These are phyloP conservation scores for Papiliotrema terrestris DNA, from an alignment of 1,284 basidiomycete species.

Conservation along the genomic window DNA sequence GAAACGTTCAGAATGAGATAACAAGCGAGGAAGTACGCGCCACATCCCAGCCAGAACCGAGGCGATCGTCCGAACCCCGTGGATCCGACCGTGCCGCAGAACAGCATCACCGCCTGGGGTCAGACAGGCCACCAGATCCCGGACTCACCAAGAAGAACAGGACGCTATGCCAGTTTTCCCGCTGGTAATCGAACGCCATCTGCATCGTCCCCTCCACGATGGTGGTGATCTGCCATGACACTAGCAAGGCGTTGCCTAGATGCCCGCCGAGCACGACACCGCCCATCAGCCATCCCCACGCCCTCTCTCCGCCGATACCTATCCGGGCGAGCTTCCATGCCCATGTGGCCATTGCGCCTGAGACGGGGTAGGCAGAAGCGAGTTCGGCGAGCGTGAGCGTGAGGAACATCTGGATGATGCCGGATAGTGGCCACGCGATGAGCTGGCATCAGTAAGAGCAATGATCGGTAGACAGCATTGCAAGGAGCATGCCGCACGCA, in stretches of 20 bases:
- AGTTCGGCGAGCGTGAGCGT: slow-evolving; percentile 42
- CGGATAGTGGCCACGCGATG: slow-evolving; percentile 46
- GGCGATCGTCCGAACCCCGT: slow-evolving; percentile 39
- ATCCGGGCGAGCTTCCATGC: slow-evolving; percentile 45
- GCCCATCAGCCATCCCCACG: slow-evolving; percentile 46
- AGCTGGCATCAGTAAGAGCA: slow-evolving; percentile 19
- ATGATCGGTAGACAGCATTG: background rate
- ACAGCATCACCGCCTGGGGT: slow-evolving; percentile 29
- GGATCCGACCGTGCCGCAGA: slow-evolving; percentile 36
- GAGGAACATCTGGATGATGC: slow-evolving; percentile 34
- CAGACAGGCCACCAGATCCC: background rate
- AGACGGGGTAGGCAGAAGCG: slow-evolving; percentile 47
- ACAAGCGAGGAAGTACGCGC: slow-evolving; percentile 15
- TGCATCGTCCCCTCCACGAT: slow-evolving; percentile 41
- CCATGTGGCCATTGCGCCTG: slow-evolving; percentile 49
- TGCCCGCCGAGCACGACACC: slow-evolving; percentile 47
- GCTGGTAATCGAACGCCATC: slow-evolving; percentile 31
- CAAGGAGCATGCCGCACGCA: background rate
- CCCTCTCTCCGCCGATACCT: slow-evolving; percentile 44
- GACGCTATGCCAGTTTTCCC: slow-evolving; percentile 34
- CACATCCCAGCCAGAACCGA: slow-evolving; percentile 38
- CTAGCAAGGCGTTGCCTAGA: slow-evolving; percentile 41
- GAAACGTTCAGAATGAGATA: slow-evolving; percentile 42
- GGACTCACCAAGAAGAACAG: slow-evolving; percentile 40
- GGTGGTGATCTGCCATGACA: slow-evolving; percentile 38